Base-by-base conservation (phyloP, 768 basidiomycete species). In the Mycena venus region DNA sequence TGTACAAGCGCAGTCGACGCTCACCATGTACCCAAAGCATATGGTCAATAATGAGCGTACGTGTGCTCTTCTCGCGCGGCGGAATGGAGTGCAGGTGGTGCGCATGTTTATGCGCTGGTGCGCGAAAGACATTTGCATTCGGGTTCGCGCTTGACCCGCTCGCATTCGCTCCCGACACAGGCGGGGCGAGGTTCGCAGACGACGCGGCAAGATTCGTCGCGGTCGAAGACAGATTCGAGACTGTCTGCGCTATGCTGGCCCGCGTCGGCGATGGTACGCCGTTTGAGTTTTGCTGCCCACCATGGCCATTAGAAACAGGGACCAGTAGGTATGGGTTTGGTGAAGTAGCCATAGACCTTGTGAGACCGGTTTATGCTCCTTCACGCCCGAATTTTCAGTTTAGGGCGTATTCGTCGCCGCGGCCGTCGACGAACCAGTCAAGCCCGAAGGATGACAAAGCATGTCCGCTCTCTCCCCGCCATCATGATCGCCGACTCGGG, bases 41-140 rank as follows among this genome's bases (percentile, higher is more conserved):
- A 82, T 96, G 94, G 82, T 96, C 95, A 68, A 96, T 91, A 78
- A 96, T 96, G 69, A 96, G 87, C 12, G 95, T 96, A 36, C 95
- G 87, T 10, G 95, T 96, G n/a, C 93, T 94, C 86, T 96, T 96
- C 83, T 96, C 95, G 44, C 94, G 85, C 3, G 94, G 95, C 3
- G 95, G 95, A 36, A 96, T 96, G 2, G 94, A 91, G 80, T 96
- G 95, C 2, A 96, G 84, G 80, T 96, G 94, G 81, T 96, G 95
- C 0, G 95, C 95, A 86, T 96, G 94, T 77, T 93, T 95, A 83
- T 96, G 95, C 1, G 95, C 95, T 10, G 94, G 93, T 2, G 93
- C 90, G 74, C 87, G 89, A 85, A 93, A 94, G 0, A 88, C 73
- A 59, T 63, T 72, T 17, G 88, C 73, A 65, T 62, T 74, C 19